These are phyloP conservation scores for Microcera coccophila DNA, from an alignment of 2,329 filamentous ascomycete species.

Conservation along the genomic window DNA sequence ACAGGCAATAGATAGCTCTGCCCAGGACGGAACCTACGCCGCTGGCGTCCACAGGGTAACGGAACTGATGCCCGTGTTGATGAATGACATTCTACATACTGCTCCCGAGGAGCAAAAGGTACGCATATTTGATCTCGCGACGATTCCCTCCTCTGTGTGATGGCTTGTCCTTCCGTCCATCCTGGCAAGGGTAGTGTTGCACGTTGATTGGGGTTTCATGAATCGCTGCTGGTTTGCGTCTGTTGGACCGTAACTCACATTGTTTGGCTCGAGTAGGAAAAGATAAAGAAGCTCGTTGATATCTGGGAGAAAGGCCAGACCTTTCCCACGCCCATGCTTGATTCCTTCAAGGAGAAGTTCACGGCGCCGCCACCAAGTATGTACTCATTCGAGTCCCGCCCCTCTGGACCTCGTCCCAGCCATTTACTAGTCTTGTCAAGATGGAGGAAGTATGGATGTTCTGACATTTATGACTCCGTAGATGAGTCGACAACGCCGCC, in stretches of 20 bases:
- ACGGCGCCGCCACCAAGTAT: conserved; percentile 63
- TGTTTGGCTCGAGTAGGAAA: conserved; percentile 65
- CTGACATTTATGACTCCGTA: conserved; percentile 44
- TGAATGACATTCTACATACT: conserved; percentile 89
- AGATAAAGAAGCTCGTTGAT: conserved; percentile 87
- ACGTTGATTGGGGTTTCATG: conserved; percentile 6
- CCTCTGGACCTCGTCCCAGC: conserved; percentile 3
- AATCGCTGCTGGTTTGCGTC: conserved; percentile 11
- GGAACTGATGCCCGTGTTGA: conserved; percentile 86
- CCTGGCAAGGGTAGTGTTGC: not conserved
- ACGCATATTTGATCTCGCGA: conserved; percentile 49
- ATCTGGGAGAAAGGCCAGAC: conserved; percentile 97
- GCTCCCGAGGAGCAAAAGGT: conserved; percentile 96
- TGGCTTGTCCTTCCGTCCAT: not conserved
- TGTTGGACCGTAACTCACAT: conserved; percentile 37
- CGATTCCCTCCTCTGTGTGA: conserved; percentile 5
- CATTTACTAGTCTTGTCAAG: not conserved
- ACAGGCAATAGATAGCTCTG: conserved; percentile 74
- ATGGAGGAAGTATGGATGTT: conserved; percentile 15
- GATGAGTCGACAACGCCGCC: conserved; percentile 69
- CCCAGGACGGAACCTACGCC: conserved; percentile 87
- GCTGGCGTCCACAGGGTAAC: conserved; percentile 95
- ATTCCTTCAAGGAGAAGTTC: conserved; percentile 77
- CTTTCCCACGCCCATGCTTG: conserved; percentile 76
- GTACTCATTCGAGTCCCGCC: conserved; percentile 34